Base-by-base conservation (phyloP, 352 stramenopile species). In the Globisporangium spinosum region DNA sequence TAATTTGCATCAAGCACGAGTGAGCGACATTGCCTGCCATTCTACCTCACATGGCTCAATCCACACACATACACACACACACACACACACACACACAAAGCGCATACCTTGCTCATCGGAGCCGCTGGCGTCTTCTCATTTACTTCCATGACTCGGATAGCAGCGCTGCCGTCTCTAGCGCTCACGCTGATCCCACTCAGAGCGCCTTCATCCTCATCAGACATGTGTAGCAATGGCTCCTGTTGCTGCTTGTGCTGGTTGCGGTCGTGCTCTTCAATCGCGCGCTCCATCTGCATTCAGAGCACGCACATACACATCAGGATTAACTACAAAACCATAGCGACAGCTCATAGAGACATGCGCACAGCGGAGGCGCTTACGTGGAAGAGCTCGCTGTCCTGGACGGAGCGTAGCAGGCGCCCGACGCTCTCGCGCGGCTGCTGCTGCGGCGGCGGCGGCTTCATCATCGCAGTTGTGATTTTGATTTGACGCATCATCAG, bases 341-440 rank as follows among this genome's bases (percentile, higher is more conserved):
- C 8, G 8, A 38, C n/a, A 38, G 15, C 0, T 8, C 0, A 22
- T 13, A 51, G 8, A 59, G 6, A 20, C 55, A 43, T 7, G 15
- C 8, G 13, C 60, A 54, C 23, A 3, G n/a, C 0, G 51, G 17
- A 6, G 43, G 17, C 40, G 60, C 64, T 55, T 67, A 88, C 80
- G 34, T 88, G 78, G 35, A 82, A 77, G 60, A 80, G 70, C 62
- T 80, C 69, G 61, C 72, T 74, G 54, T 86, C 76, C 53, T 51
- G 27, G 8, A 86, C 57, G 54, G 70, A 66, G 43, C 78, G 78
- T 71, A 88, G 62, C 57, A 88, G 58, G 12, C 75, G 76, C 29
- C 76, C 78, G 57, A 74, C 76, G 57, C 72, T 78, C 55, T 72
- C 58, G 53, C 58, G 57, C 45, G 74, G 67, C 17, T 54, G 67